phyloP scores from a whole-genome alignment of 1,139 yeast species.

The Pneumocystis oryctolagi region DNA sequence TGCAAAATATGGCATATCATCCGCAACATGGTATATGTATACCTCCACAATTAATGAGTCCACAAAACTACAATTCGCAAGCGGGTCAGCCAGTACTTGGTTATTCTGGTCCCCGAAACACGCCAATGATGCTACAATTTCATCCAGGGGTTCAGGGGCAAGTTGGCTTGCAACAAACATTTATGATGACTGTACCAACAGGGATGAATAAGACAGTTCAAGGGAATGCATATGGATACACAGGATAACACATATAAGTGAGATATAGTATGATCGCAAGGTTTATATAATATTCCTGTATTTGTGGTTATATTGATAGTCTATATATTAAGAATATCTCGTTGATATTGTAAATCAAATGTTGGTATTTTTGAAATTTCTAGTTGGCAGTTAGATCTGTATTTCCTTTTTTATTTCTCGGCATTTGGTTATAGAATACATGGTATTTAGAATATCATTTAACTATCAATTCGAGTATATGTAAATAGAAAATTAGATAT shows the following conservation, averaged over 20 bases:
- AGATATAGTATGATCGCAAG: background rate
- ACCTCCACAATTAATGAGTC: background rate
- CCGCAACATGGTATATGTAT: background rate
- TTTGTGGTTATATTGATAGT: background rate
- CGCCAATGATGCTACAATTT: background rate
- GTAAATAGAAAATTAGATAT: background rate
- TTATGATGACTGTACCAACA: background rate
- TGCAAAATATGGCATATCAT: background rate
- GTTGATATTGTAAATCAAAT: background rate
- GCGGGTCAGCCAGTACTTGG: background rate
- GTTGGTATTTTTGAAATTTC: background rate
- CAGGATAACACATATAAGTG: background rate
- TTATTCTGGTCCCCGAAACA: background rate
- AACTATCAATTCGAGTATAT: background rate
- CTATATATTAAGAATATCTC: background rate
- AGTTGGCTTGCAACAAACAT: background rate
- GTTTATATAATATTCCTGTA: background rate
- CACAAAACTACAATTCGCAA: background rate
- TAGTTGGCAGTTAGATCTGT: background rate
- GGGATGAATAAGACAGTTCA: background rate
- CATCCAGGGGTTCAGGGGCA: background rate
- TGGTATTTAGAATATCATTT: background rate
- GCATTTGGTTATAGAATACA: background rate
- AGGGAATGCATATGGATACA: background rate
- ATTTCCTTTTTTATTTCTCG: background rate